Base-by-base conservation (phyloP, 345 rosid genomes). In the Citrus reticulata region DNA sequence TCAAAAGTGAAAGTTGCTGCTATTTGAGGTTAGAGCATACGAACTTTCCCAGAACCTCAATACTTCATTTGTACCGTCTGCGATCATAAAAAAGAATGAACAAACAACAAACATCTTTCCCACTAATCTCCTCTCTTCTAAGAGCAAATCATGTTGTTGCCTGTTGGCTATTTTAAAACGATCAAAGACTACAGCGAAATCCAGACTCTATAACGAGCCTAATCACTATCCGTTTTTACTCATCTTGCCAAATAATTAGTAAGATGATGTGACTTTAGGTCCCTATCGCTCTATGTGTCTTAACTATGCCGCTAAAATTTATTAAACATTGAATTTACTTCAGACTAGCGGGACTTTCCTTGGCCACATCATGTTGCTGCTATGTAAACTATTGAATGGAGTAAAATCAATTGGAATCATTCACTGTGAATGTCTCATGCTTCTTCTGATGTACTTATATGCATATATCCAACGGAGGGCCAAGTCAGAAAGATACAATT, bases 401-500 rank as follows among this genome's bases (percentile, higher is more conserved):
- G 0, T 74, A 11, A 67, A 42, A 14, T 25, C 46, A 20, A 24
- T 54, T 4, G 61, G 61, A 30, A 19, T 70, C 34, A 64, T 67
- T 75, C 27, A 67, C 73, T 70, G 49, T 67, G 59, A 29, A 39
- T 57, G 42, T 35, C 46, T 61, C 68, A 4, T 40, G 68, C 72
- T 76, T 57, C 49, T 30, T 63, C 49, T 60, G 42, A 51, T 30
- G 9, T 73, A 22, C 46, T 72, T 74, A 61, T 74, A 74, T 24
- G 10, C 64, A 61, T 19, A 1, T 61, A 49, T 73, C 70, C 4
- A 40, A 40, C 6, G 46, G 25, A 60, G 37, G 73, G 49, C 40
- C 66, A 29, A 68, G 75, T 78, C 85, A 59, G 64, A 75, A 77
- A 32, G 66, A 67, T 54, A 4, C 59, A 57, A 34, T 32, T 76